Percentiles rank a stretch among this genome's conserved stretches.
phyloP scores from a whole-genome alignment of 768 basidiomycete genomes.

The Gloeopeniophorella convolvens region DNA sequence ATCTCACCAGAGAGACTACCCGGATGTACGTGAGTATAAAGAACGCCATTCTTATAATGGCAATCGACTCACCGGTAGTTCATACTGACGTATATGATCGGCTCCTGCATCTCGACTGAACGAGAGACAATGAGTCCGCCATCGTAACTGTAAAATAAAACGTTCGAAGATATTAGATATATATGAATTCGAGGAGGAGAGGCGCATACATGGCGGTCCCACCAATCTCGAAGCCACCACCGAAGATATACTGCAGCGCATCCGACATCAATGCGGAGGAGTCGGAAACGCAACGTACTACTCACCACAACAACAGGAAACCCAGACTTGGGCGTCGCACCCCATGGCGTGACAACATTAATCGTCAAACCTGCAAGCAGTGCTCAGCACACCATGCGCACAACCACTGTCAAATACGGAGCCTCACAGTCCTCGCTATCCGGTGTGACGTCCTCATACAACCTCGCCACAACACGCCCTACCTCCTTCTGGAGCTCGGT shows the following conservation, averaged over 20 bases:
- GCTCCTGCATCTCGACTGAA: slow-evolving; percentile 11
- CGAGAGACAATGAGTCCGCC: slow-evolving; percentile 8
- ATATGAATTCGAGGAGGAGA: not conserved
- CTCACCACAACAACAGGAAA: slow-evolving; percentile 20
- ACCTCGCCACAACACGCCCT: not conserved
- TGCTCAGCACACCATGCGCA: not conserved
- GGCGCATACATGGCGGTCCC: slow-evolving; percentile 14
- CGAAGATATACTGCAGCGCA: slow-evolving; percentile 15
- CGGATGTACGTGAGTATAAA: too few species aligned
- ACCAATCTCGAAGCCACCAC: slow-evolving; percentile 19
- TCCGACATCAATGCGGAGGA: not conserved
- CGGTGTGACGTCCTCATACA: slow-evolving; percentile 14
- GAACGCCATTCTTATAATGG: not conserved
- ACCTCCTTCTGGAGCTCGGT: not conserved
- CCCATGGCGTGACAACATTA: slow-evolving; percentile 13
- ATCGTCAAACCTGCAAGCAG: slow-evolving; percentile 14
- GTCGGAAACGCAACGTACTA: too few species aligned
- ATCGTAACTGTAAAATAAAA: slow-evolving; percentile 7
- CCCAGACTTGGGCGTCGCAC: not conserved
- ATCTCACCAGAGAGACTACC: slow-evolving; percentile 6
- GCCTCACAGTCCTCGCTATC: slow-evolving; percentile 19
- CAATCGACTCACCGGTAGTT: slow-evolving; percentile 15
- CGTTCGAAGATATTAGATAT: not conserved
- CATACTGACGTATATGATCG: slow-evolving; percentile 18
- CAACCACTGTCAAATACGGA: not conserved